Evolutionary conservation across 108 stramenopile species (phyloP).

Genomic region (Cylindrotheca fusiformis): DNA sequence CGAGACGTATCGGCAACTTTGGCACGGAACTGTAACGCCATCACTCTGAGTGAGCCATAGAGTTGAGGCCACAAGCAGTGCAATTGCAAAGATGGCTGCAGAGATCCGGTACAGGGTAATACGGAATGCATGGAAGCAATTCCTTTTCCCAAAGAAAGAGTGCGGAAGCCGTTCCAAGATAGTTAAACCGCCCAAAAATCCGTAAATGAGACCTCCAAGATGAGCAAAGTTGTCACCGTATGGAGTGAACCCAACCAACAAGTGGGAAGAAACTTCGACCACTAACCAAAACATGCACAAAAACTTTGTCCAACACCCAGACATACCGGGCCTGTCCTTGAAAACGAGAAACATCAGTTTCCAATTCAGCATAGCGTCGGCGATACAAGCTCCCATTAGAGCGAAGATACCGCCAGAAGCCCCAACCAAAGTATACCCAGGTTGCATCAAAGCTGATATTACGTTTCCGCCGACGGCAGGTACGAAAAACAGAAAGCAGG

Average conservation of each 20-base stretch:
- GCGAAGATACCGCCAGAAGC: constrained; percentile 95
- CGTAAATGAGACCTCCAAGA: constrained; percentile 76
- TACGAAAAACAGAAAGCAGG: constrained; percentile 61
- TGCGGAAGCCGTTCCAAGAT: constrained; percentile 56
- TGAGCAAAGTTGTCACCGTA: constrained; percentile 84
- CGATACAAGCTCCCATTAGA: constrained; percentile 83
- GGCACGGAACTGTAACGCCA: constrained; percentile 55
- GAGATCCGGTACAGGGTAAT: constrained; percentile 47
- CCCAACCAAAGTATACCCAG: constrained; percentile 80
- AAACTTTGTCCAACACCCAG: constrained; percentile 2
- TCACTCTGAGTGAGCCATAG: constrained; percentile 54
- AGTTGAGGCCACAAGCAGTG: constrained; percentile 48
- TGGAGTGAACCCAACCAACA: constrained; percentile 67
- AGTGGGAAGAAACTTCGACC: constrained; percentile 72
- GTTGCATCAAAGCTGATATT: constrained; percentile 77
- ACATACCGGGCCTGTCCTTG: constrained; percentile 5
- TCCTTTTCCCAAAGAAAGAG: constrained; percentile 58
- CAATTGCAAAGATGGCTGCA: constrained; percentile 49
- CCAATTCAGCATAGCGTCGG: constrained; percentile 91
- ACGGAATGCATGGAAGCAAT: constrained; percentile 17
- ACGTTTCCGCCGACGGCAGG: constrained; percentile 81
- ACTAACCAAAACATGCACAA: constrained; percentile 52
- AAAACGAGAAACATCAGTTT: constrained; percentile 42
- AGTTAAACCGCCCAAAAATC: constrained; percentile 66
- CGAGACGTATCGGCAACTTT: constrained; percentile 59